Evolutionary conservation across 2,329 filamentous ascomycete genomes (phyloP).

Genomic region (Zopfia rhizophila): DNA sequence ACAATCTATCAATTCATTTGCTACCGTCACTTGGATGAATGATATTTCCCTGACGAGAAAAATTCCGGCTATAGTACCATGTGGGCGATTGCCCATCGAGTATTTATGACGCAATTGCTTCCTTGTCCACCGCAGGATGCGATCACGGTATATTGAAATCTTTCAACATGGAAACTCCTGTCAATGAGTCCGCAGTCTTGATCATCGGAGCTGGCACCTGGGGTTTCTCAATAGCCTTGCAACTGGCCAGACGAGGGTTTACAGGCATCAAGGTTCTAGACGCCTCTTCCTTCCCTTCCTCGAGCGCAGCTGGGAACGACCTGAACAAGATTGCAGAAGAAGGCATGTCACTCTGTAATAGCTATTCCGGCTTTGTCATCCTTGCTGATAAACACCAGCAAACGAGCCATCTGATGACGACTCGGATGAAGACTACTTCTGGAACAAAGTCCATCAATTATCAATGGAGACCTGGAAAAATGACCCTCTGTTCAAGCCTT

Average conservation of each 20-base stretch:
- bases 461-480: slow-evolving; percentile 56
- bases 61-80: no score
- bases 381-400: slow-evolving; percentile 19
- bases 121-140: no score
- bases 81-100: no score
- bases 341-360: slow-evolving; percentile 35
- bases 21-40: no score
- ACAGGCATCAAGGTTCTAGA: slow-evolving; percentile 59
- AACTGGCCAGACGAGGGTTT: slow-evolving; percentile 60
- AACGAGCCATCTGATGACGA: slow-evolving; percentile 34
- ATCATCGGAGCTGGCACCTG: slow-evolving; percentile 63
- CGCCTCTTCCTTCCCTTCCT: slow-evolving; percentile 54
- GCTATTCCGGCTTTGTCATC: no score
- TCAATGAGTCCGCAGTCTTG: slow-evolving; percentile 40
- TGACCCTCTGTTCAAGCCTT: slow-evolving; percentile 56
- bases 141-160: no score
- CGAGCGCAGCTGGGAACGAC: slow-evolving; percentile 60
- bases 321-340: slow-evolving; percentile 60
- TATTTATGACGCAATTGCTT: no score
- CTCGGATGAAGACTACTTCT: slow-evolving; percentile 49
- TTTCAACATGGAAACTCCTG: no score
- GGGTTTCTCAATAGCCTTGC: slow-evolving; percentile 61
- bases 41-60: no score
- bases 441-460: slow-evolving; percentile 44
- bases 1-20: no score